Evolutionary conservation across 768 basidiomycete genomes (phyloP), one percentile per base, ranked within the genome.

Genomic region (Boletus insuetus): DNA sequence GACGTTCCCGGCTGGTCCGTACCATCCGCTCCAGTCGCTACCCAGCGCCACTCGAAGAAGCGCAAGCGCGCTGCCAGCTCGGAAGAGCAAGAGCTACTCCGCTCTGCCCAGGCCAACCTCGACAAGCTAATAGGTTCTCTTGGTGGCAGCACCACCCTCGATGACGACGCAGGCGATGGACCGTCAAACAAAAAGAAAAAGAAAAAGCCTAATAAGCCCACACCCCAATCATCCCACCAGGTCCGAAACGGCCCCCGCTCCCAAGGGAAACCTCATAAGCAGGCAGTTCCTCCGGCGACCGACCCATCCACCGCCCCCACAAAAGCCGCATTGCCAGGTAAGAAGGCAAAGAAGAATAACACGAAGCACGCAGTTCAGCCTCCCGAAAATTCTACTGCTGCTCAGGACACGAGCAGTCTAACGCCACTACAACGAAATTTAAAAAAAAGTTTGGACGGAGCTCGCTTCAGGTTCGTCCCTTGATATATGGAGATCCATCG

Each of bases 361-460:
- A 38, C 53, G 20, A 67, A 63, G 43, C 51, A 32, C 17, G n/a
- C 55, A 55, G 54, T 55, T 48, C 65, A 65, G 41, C 46, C 63
- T 9, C 51, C 63, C 6, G 62, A 60, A 32, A 54, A 50, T 38
- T 45, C 67, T 34, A 20, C 51, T n/a, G 42, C 43, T 35, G 20
- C 52, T 42, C 60, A 58, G 4, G 55, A 50, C 35, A 49, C 64
- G 32, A 31, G 63, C 20, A 68, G 70, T 20, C 73, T 95, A 51
- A 94, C 94, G 8, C 71, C 79, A 3, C 74, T 96, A 61, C 95
- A 97, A 68, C 80, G 79, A 47, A 77, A 70, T 19, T 89, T 97
- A 83, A 92, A 84, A 70, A 78, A 86, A 51, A 91, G 82, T 60
- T 71, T 94, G 53, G 85, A 90, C 55, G 91, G 94, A 0, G 93